Base-by-base conservation (phyloP, 176 grass and related monocot genomes). In the Oryza punctata region DNA sequence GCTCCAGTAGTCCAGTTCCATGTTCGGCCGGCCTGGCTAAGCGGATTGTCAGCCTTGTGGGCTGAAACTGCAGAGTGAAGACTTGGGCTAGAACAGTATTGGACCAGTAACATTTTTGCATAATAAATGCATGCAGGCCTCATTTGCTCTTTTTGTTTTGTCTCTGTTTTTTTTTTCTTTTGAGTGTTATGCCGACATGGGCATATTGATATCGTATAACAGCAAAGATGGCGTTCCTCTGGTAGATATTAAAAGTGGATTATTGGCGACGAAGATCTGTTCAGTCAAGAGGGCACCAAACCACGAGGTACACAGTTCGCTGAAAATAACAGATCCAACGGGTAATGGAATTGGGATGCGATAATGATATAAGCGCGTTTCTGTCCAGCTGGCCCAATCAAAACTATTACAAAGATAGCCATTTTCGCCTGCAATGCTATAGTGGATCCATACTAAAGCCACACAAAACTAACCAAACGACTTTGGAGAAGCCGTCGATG, bases 221-320 rank as follows among this genome's bases (percentile, higher is more conserved):
- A 44, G 54, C 21, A 35, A 10, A 2, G 6, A 47, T 12, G 26
- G 19, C 26, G 27, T 10, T 71, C 38, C 5, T 38, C 84, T 66
- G 29, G 49, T 67, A 50, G 9, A 37, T 30, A 49, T 10, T 7
- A 59, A n/a, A 8, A 30, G 23, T 7, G 30, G 24, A 44, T 75
- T 37, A 30, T 73, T 67, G 6, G 50, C 6, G 57, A 25, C 13
- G 84, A 67, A 67, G 32, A 67, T 32, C 45, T 80, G 70, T 38
- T 16, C 29, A 54, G 44, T 9, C 61, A 25, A 29, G 67, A 27
- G 79, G 35, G 50, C 33, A 60, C 79, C 50, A 40, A 72, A 27
- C 49, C 69, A 69, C 71, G 72, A 81, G 63, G 47, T 21, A 63
- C 49, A 71, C 79, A 82, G 65, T 82, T 52, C 12, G 7, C 18